Base-by-base conservation (phyloP, 202 grass and related monocot species). In the Elaeis oleifera region DNA sequence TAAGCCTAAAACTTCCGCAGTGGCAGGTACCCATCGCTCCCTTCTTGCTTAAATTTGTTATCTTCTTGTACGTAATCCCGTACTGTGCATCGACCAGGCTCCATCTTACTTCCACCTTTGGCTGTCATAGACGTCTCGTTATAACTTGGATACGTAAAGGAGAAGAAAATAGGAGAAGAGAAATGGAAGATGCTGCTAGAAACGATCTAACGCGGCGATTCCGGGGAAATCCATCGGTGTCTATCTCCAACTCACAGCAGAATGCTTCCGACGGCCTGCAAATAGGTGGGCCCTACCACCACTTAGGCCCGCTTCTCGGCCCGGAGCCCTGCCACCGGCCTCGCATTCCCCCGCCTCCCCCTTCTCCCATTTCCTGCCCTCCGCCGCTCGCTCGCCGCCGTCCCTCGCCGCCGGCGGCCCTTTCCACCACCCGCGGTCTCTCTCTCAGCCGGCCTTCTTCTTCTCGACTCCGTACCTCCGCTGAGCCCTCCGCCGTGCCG, bases 391-490 rank as follows among this genome's bases (percentile, higher is more conserved):
- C 29, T 56, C 31, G n/a, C 66, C 29, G 51, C 54, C 5, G 18
- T 16, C 36, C 22, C 44, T 50, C 5, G 70, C 18, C 9, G 24
- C 49, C 58, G 18, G 1, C 36, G 11, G 36, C 11, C 36, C 36
- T 44, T 13, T 44, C 23, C n/a, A 8, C 18, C 66, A 58, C 66
- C 39, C 53, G 27, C 53, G 66, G 1, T 69, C 68, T 17, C 36
- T 15, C 21, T 71, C 56, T 23, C 68, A 51, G 16, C 56, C 68
- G 7, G 9, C 28, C 18, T 73, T 62, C 59, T 73, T 63, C 50
- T 73, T 27, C 20, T 54, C 18, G 70, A 63, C 54, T 23, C 32
- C 15, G 16, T 58, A 32, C 54, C 54, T 4, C 20, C 67, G 6
- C 7, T 19, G 29, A 50, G 22, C 19, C 61, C 48, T 1, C 16